These are phyloP conservation scores for Penicillium expansum DNA, from an alignment of 2,329 filamentous ascomycete genomes.

Conservation along the genomic window DNA sequence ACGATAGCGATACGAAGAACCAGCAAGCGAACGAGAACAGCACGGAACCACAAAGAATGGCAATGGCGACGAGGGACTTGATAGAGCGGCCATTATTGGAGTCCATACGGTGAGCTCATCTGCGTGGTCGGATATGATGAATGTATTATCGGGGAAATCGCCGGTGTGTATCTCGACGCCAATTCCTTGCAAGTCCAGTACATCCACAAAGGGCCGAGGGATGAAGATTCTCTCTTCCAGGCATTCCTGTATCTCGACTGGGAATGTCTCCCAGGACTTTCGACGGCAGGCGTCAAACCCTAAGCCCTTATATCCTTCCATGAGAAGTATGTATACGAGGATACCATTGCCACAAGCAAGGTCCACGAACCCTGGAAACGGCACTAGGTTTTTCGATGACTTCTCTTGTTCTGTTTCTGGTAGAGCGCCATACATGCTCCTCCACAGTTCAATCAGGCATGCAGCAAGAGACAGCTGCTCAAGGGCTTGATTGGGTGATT, in stretches of 20 bases:
- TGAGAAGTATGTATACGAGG: slow-evolving; percentile 74
- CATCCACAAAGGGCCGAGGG: slow-evolving; percentile 50
- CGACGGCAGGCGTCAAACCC: slow-evolving; percentile 87
- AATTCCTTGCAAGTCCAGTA: slow-evolving; percentile 12
- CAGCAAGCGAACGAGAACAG: slow-evolving; percentile 84
- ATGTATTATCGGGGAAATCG: slow-evolving; percentile 69
- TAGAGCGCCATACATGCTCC: slow-evolving; percentile 66
- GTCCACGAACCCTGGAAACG: slow-evolving; percentile 88
- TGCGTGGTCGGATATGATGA: slow-evolving; percentile 95
- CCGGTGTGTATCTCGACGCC: slow-evolving; percentile 49
- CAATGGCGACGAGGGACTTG: slow-evolving; percentile 55
- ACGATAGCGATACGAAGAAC: slow-evolving; percentile 63
- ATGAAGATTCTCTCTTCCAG: slow-evolving; percentile 61
- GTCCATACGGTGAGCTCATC: slow-evolving; percentile 97
- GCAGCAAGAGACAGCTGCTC: slow-evolving; percentile 89
- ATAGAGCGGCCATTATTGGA: slow-evolving; percentile 73
- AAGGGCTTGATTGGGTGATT: slow-evolving; percentile 89
- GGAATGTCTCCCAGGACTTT: slow-evolving; percentile 80
- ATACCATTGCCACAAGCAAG: slow-evolving; percentile 95
- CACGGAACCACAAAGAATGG: slow-evolving; percentile 94
- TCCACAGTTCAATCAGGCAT: slow-evolving; percentile 90
- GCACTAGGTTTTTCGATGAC: slow-evolving; percentile 11
- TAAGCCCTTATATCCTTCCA: slow-evolving; percentile 80
- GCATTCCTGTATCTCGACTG: slow-evolving; percentile 45
- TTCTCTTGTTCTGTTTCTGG: slow-evolving; percentile 20